phyloP scores from a whole-genome alignment of 306 rosid genomes.

The Pyrus bretschneideri region DNA sequence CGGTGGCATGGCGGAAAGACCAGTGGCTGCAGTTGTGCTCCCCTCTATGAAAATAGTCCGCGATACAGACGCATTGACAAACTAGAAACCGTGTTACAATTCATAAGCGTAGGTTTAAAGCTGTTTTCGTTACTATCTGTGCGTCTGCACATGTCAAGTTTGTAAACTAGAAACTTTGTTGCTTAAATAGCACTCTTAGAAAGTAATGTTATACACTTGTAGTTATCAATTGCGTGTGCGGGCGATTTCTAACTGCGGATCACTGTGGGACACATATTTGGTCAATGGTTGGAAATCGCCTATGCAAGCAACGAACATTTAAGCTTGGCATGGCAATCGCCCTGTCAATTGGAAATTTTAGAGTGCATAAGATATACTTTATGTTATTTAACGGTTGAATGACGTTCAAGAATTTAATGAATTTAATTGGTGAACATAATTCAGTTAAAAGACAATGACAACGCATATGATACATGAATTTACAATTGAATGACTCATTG shows the following conservation, averaged over 20 bases:
- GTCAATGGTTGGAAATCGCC: too few species aligned
- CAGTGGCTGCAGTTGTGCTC: slow-evolving; percentile 77
- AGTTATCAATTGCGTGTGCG: too few species aligned
- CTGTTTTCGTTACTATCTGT: neutral
- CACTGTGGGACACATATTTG: neutral
- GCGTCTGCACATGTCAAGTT: neutral
- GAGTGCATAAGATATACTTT: too few species aligned
- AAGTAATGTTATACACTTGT: neutral
- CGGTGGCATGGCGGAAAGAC: slow-evolving; percentile 49
- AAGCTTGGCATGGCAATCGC: neutral
- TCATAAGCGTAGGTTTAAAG: too few species aligned
- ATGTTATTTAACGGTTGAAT: too few species aligned
- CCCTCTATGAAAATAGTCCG: slow-evolving; percentile 68
- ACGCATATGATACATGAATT: too few species aligned
- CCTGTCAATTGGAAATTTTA: neutral
- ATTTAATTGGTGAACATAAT: too few species aligned
- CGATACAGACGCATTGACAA: slow-evolving; percentile 44
- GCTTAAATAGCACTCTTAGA: neutral
- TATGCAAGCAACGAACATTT: neutral
- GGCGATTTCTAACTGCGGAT: too few species aligned
- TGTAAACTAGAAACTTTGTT: neutral
- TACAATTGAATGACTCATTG: neutral
- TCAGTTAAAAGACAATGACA: too few species aligned
- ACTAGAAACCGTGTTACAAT: slow-evolving; percentile 12
- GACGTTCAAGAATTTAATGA: too few species aligned